phyloP scores from a whole-genome alignment of 202 grass and related monocot genomes.

The Setaria italica region DNA sequence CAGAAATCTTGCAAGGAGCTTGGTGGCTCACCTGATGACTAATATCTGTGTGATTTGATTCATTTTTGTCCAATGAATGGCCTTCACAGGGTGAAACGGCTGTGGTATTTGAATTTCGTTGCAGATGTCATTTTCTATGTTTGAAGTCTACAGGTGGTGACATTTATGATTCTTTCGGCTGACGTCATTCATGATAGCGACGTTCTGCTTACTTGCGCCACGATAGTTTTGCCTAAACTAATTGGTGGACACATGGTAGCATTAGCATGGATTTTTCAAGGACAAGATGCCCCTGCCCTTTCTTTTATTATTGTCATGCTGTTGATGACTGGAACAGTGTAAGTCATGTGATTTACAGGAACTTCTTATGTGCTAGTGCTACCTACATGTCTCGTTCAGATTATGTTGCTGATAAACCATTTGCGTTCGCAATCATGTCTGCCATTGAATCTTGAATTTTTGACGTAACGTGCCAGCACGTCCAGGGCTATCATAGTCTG shows the following conservation, averaged over 20 bases:
- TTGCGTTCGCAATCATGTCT: conserved; percentile 10
- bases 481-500: not conserved
- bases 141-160: not conserved
- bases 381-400: not conserved
- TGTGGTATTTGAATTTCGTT: not conserved
- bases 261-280: too few species aligned
- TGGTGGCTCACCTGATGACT: not conserved
- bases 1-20: not conserved
- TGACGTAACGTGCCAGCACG: conserved; percentile 8
- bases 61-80: not conserved
- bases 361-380: conserved; percentile 3
- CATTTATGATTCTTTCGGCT: not conserved
- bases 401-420: not conserved
- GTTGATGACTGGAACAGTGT: not conserved
- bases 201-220: too few species aligned
- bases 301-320: not conserved
- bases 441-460: not conserved
- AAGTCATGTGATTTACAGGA: not conserved
- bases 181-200: too few species aligned
- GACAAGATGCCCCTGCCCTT: too few species aligned
- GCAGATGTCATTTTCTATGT: not conserved
- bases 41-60: not conserved
- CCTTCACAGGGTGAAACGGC: not conserved
- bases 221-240: too few species aligned
- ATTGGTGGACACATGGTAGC: too few species aligned